These are phyloP conservation scores for Neurospora sp. DNA, from an alignment of 2,329 filamentous ascomycete genomes.

Conservation along the genomic window DNA sequence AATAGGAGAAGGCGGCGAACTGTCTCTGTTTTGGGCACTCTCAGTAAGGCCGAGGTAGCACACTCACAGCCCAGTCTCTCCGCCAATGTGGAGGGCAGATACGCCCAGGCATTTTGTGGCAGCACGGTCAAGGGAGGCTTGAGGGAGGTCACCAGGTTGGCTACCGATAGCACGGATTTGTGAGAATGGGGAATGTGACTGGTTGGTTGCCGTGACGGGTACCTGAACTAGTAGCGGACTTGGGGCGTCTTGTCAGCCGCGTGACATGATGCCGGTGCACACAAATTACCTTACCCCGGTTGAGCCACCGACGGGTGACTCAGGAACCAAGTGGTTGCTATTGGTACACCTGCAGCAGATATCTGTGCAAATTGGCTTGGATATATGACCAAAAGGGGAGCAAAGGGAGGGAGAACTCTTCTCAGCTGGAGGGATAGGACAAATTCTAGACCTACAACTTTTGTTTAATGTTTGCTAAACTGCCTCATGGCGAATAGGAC, in stretches of 20 bases:
- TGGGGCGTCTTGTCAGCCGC: neutral
- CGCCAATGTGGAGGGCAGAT: neutral
- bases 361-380: neutral
- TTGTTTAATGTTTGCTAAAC: neutral
- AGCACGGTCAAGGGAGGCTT: neutral
- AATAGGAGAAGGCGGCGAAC: neutral
- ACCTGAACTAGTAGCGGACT: neutral
- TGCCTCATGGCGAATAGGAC: neutral
- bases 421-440: neutral
- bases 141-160: neutral
- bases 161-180: neutral
- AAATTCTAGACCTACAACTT: neutral
- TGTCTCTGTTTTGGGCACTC: neutral
- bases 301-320: neutral
- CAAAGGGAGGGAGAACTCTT: neutral
- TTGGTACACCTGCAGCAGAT: neutral
- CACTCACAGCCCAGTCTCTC: neutral
- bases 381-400: neutral
- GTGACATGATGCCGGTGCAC: neutral
- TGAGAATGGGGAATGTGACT: neutral
- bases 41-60: neutral
- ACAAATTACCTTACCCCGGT: neutral
- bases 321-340: neutral
- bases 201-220: neutral
- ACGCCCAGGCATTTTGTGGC: neutral